phyloP scores from a whole-genome alignment of 495 filamentous ascomycete species.

The Trichodelitschia bisporula region DNA sequence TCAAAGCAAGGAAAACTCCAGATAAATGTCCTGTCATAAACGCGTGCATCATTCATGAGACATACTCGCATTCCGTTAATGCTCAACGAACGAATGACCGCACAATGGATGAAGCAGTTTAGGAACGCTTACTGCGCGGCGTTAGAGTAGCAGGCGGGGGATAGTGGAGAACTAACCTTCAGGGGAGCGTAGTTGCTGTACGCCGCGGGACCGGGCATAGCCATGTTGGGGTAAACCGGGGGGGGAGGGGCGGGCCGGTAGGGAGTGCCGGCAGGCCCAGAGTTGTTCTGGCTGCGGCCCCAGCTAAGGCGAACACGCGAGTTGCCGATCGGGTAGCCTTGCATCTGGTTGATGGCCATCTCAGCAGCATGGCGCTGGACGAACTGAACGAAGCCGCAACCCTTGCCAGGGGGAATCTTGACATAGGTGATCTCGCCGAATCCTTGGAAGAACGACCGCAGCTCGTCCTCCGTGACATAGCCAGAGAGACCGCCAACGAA shows the following conservation, averaged over 20 bases:
- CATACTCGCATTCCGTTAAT: no score
- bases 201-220: constrained; percentile 18
- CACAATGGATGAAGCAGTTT: no score
- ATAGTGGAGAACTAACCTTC: constrained; percentile 1
- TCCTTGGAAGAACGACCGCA: constrained; percentile 97
- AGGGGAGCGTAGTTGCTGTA: constrained; percentile 1
- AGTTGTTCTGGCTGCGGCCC: constrained; percentile 98
- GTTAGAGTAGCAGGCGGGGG: no score
- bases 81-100: no score
- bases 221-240: constrained; percentile 69
- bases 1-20: no score
- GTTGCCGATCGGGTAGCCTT: constrained; percentile 98
- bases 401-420: constrained; percentile 98
- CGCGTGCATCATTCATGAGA: no score
- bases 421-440: constrained; percentile 99
- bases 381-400: constrained; percentile 97
- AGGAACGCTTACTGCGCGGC: no score
- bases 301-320: constrained; percentile 91
- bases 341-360: constrained; percentile 99
- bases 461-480: constrained; percentile 97
- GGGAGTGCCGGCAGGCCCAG: constrained; percentile 84
- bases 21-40: no score
- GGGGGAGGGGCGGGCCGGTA: constrained; percentile 91
- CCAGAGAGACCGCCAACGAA: constrained; percentile 95
- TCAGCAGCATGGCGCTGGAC: constrained; percentile 97